A percentile compares a stretch with the other conserved stretches of the same genome.
phyloP scores from a whole-genome alignment of 2,329 filamentous ascomycete species.

The Beauveria medogensis region DNA sequence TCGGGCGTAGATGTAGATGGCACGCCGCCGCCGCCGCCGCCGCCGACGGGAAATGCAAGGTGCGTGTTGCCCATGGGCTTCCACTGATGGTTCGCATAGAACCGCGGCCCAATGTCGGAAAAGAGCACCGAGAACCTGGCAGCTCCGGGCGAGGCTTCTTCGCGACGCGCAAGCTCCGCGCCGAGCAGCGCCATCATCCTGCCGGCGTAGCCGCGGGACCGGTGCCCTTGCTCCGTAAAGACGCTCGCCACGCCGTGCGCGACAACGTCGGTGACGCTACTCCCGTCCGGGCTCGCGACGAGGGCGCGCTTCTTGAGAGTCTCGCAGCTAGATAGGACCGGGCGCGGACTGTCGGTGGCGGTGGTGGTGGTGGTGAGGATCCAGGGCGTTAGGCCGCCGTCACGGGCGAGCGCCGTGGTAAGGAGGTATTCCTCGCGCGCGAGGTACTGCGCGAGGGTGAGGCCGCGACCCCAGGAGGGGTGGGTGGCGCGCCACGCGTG shows the following conservation, averaged over 20 bases:
- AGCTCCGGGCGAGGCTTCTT: constrained; percentile 23
- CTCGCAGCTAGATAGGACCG: constrained; percentile 57
- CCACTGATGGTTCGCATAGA: constrained; percentile 76
- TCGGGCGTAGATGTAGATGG: constrained; percentile 19
- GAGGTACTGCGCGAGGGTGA: constrained; percentile 48
- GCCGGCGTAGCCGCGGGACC: constrained; percentile 68
- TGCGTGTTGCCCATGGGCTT: constrained; percentile 65
- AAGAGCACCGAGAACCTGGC: constrained; percentile 68
- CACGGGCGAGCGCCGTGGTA: constrained; percentile 47
- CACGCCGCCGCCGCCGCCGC: constrained; percentile 23
- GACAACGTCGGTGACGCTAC: constrained; percentile 41
- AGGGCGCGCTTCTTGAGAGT: constrained; percentile 52
- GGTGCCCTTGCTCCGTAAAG: constrained; percentile 59
- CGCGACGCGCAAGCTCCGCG: constrained; percentile 23
- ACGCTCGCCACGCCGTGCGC: constrained; percentile 74
- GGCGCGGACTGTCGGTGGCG: constrained; percentile 33
- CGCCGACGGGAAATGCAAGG: constrained; percentile 45
- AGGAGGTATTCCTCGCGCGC: constrained; percentile 50
- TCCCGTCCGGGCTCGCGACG: constrained; percentile 26
- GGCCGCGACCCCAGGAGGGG: constrained; percentile 49
- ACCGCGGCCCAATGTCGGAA: constrained; percentile 78
- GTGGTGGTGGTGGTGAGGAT: constrained; percentile 52
- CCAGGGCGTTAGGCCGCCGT: constrained; percentile 56
- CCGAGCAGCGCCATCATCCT: constrained; percentile 66
- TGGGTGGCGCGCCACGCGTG: constrained; percentile 49